Conservation (phyloP, 495 filamentous ascomycete species). For the Evansstolkia leycettana region DNA sequence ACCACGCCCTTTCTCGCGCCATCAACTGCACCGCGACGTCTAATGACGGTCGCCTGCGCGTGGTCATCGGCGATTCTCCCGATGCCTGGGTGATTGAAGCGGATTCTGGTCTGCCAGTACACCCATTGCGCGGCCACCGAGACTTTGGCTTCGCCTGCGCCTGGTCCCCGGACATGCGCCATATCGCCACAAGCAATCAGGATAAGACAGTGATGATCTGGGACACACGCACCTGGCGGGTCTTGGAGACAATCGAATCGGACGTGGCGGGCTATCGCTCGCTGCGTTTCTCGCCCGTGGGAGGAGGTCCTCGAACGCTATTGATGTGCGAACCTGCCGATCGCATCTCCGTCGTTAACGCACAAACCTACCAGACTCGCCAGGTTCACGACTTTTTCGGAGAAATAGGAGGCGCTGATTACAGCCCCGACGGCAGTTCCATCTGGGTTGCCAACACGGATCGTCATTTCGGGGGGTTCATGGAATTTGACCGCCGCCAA, state of each 20-base stretch:
- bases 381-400: slow-evolving; percentile 82
- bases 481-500: slow-evolving; percentile 57
- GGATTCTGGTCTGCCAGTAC: slow-evolving; percentile 43
- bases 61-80: slow-evolving; percentile 57
- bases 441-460: slow-evolving; percentile 70
- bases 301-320: slow-evolving; percentile 59
- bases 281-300: slow-evolving; percentile 71
- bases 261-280: slow-evolving; percentile 69
- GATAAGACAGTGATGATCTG: slow-evolving; percentile 76
- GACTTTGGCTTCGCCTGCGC: slow-evolving; percentile 85
- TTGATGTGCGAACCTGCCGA: slow-evolving; percentile 79
- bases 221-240: slow-evolving; percentile 66
- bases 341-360: slow-evolving; percentile 67
- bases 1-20: slow-evolving; percentile 49
- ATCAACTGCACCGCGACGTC: slow-evolving; percentile 80
- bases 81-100: slow-evolving; percentile 51
- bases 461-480: slow-evolving; percentile 60
- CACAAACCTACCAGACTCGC: slow-evolving; percentile 48
- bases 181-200: slow-evolving; percentile 83
- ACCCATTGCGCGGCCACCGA: slow-evolving; percentile 52
- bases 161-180: slow-evolving; percentile 82
- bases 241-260: slow-evolving; percentile 53
- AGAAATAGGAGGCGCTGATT: slow-evolving; percentile 66
- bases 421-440: slow-evolving; percentile 57
- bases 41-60: slow-evolving; percentile 67